Percentiles rank a stretch among this genome's conserved stretches.
phyloP scores from a whole-genome alignment of 2,329 filamentous ascomycete genomes.

The Aureobasidium musti region DNA sequence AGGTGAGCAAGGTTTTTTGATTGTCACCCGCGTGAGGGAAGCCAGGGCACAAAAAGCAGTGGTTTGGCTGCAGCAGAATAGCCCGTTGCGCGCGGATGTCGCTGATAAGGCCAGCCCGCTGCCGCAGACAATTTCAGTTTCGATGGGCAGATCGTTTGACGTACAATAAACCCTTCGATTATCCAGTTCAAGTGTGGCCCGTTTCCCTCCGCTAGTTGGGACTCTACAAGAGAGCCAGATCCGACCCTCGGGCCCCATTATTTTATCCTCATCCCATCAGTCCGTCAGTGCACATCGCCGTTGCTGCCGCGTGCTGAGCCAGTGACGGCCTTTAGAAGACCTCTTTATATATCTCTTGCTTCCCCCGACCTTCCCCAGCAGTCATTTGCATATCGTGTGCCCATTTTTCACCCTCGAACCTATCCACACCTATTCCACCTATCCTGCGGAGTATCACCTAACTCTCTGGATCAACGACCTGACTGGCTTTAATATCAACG shows the following conservation, averaged over 20 bases:
- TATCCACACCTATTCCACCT: not conserved
- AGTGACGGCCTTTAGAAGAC: slow-evolving; percentile 23
- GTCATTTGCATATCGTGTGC: slow-evolving; percentile 23
- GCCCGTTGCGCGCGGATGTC: slow-evolving; percentile 22
- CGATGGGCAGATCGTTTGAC: slow-evolving; percentile 33
- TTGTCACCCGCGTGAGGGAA: not conserved
- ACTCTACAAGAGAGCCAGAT: slow-evolving; percentile 21
- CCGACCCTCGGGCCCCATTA: slow-evolving; percentile 27
- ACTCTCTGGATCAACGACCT: slow-evolving; percentile 18
- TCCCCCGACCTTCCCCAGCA: slow-evolving; percentile 25
- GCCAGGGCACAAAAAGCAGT: slow-evolving; percentile 13
- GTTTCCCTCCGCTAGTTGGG: slow-evolving; percentile 30
- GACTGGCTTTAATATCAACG: not conserved
- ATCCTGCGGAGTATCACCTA: not conserved
- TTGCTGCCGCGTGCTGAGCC: slow-evolving; percentile 29
- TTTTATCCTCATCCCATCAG: slow-evolving; percentile 27
- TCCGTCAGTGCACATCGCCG: slow-evolving; percentile 28
- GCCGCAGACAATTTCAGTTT: slow-evolving; percentile 23
- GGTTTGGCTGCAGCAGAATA: slow-evolving; percentile 14
- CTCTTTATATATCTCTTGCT: slow-evolving; percentile 29
- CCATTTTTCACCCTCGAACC: not conserved
- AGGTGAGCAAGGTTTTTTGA: slow-evolving; percentile 18
- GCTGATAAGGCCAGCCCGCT: slow-evolving; percentile 27
- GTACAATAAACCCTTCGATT: slow-evolving; percentile 30
- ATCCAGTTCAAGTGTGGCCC: slow-evolving; percentile 24